Evolutionary conservation across 805 yeast genomes (phyloP), one percentile per base, ranked within the genome.

Genomic region (Lipomyces yamadae): DNA sequence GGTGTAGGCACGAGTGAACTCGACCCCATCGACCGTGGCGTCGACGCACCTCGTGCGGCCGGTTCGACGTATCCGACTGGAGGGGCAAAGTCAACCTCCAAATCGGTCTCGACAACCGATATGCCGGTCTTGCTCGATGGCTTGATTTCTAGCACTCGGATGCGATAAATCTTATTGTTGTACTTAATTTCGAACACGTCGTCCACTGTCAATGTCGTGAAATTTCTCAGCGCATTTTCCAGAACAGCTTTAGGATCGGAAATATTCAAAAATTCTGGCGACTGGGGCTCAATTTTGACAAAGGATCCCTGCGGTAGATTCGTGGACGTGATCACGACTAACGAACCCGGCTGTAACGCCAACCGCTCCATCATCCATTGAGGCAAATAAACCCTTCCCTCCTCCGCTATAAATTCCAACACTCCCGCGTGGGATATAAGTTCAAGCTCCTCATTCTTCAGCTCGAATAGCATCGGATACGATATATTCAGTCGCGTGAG

Each of bases 51-150:
- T 24, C 34, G 29, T n/a, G 7, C 34, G 15, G 34, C 10, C 7
- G 71, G 70, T 56, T 94, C 98, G 24, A 91, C 97, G 76, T 95
- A 95, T 0, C 99, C 99, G 4, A 94, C 97, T 0, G 99, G 99
- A 1, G 99, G 97, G 1, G 98, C 98, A 81, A 95, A 95, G 76
- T 95, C 99, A 0, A 98, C 96, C 66, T 91, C 97, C 68, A 95
- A 82, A 80, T 95, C 99, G 0, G 99, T 95, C 76, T 95, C 99
- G 34, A 95, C 91, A 4, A 95, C 97, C 81, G 98, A 94, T 13
- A 94, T 88, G 66, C 97, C 90, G 42, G 84, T 80, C 5, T 77
- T 72, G 1, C 86, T 82, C 61, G 88, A 90, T 11, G 75, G 75
- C 74, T 91, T 91, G 34, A 87, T 91, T 73, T 95, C 98, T 57